Evolutionary conservation across 345 rosid genomes (phyloP), one percentile per base, ranked within the genome.

Genomic region (Ceriops decandra): DNA sequence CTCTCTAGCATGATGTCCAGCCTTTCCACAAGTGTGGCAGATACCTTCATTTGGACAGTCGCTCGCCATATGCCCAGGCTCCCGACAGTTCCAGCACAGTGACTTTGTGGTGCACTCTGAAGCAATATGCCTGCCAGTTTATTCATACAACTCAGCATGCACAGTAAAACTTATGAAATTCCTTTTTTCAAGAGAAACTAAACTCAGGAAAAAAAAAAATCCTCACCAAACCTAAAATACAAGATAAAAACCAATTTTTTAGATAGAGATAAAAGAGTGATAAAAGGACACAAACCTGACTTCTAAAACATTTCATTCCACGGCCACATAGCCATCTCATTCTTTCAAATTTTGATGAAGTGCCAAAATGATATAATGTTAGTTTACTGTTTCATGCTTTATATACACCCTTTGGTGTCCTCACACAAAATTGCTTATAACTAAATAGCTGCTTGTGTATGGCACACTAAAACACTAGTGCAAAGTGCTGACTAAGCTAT

Each of bases 21-120:
- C 82, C 85, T 95, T 90, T 56, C 99, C 98, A 80, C 99, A 95
- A 2, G 95, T 83, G 81, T 95, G 98, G 82, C 99, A 95, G 84
- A 95, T 86, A 74, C 91, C 91, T 79, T 95, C 97, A 69, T 95
- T 95, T 21, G 93, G 85, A 67, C 99, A 95, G 77, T 81, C 75
- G 69, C 83, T 74, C 52, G 96, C 96, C 78, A 86, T 82, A 70
- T 95, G 99, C 24, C 99, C 97, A 2, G 96, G 95, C 67, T 91
- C 99, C 62, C 96, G 83, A 56, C 97, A 95, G 77, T 95, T 95
- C 97, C 97, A 95, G 57, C 99, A 95, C 53, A 93, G 67, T 1
- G 91, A 82, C 75, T 95, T 91, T 11, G 93, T 90, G 13, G 91
- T 86, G 90, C 99, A 95, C 71, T 95, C 97, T 7, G 86, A 86